Percentiles rank a stretch among this genome's conserved stretches.
These are phyloP conservation scores for Fraxinus angustifolia DNA, from an alignment of 305 asterid genomes.

Conservation along the genomic window DNA sequence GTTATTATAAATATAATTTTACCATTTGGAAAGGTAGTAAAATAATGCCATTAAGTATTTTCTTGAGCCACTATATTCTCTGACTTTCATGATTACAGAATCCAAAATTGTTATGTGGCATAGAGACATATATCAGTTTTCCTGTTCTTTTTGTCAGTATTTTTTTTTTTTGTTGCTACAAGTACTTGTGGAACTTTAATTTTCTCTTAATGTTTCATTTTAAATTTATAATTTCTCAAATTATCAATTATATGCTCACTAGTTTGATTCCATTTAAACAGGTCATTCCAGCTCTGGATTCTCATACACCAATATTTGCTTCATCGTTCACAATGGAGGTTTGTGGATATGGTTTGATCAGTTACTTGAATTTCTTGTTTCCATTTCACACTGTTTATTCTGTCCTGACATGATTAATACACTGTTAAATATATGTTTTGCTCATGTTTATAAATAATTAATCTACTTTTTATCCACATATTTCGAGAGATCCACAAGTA, in stretches of 20 bases:
- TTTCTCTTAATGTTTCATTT: constrained; percentile 1
- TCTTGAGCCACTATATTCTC: neutral
- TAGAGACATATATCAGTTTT: neutral
- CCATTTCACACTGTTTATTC: neutral
- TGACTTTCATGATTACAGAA: neutral
- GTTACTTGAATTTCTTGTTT: constrained; percentile 10
- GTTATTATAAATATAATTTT: constrained; percentile 1
- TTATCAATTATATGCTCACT: constrained; percentile 17
- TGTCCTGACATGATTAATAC: constrained; percentile 8
- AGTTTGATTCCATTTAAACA: constrained; percentile 36
- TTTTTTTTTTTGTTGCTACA: constrained; percentile 1
- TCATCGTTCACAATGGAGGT: constrained; percentile 99
- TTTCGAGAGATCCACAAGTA: neutral
- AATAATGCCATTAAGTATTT: neutral
- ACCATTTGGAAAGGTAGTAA: neutral
- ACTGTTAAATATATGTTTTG: neutral
- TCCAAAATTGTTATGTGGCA: neutral
- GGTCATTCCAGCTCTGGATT: constrained; percentile 97
- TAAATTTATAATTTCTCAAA: constrained; percentile 7
- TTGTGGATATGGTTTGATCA: constrained; percentile 26
- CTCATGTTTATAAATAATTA: neutral
- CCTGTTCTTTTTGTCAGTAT: constrained; percentile 1
- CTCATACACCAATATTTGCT: constrained; percentile 85
- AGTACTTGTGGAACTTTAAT: constrained; percentile 1
- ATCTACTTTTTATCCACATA: neutral